These are phyloP conservation scores for Neckera pumila DNA, from an alignment of 225 moss, liverwort and hornwort genomes.

Conservation along the genomic window DNA sequence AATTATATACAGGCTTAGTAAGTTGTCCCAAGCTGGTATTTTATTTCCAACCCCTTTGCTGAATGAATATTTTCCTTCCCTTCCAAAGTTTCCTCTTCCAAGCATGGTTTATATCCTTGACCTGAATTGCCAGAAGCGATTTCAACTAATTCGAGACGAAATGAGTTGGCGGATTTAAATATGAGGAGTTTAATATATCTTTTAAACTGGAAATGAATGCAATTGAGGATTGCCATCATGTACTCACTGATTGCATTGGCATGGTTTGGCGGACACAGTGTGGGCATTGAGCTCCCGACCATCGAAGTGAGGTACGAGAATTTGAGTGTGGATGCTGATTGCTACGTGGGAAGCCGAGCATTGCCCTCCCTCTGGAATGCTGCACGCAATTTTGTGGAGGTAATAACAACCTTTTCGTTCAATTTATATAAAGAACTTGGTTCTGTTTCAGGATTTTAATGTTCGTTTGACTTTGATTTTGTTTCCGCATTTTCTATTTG, in stretches of 20 bases:
- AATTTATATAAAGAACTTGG: background rate
- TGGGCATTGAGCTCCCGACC: conserved; percentile 54
- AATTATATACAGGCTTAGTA: background rate
- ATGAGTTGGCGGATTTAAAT: background rate
- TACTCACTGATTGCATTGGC: conserved; percentile 32
- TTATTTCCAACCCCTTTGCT: background rate
- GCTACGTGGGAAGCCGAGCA: conserved; percentile 39
- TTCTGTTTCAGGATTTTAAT: background rate
- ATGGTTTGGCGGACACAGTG: conserved; percentile 45
- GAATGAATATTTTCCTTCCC: background rate
- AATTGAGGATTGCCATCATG: background rate
- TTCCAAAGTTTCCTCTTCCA: background rate
- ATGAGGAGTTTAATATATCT: background rate
- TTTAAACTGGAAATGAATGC: background rate
- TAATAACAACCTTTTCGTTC: background rate
- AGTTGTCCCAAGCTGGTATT: background rate
- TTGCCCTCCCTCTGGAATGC: conserved; percentile 48
- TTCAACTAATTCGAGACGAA: background rate
- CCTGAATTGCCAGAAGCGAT: background rate
- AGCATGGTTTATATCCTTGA: background rate
- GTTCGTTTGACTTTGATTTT: background rate
- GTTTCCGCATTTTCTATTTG: background rate
- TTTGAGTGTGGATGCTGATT: conserved; percentile 35
- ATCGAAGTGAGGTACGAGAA: conserved; percentile 46
- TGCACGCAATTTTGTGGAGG: conserved; percentile 41